Evolutionary conservation across 768 basidiomycete species (phyloP).

Genomic region (Galerina sulciceps): DNA sequence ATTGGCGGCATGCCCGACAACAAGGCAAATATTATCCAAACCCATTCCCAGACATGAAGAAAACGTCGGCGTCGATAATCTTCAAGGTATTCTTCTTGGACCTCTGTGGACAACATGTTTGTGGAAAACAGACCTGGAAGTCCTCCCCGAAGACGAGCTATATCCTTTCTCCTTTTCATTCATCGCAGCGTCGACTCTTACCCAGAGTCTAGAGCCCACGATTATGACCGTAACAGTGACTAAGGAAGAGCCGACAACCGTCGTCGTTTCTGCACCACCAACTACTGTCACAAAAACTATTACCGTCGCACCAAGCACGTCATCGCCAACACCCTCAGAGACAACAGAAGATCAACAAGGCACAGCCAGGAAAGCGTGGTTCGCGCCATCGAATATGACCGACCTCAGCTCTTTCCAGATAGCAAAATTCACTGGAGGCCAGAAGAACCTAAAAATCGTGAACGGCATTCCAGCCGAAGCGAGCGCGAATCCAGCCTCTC

Average conservation of each 20-base stretch:
- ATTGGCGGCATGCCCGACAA: no score
- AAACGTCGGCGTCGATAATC: background rate
- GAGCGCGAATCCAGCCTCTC: constrained; percentile 20
- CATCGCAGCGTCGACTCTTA: background rate
- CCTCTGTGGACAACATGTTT: background rate
- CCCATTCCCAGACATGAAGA: background rate
- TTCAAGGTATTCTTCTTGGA: constrained; percentile 14
- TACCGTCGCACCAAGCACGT: constrained; percentile 24
- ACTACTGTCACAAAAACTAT: constrained; percentile 28
- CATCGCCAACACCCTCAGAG: constrained; percentile 9
- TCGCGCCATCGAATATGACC: constrained; percentile 52
- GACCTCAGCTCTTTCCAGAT: constrained; percentile 66
- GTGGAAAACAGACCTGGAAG: background rate
- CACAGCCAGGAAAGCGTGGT: constrained; percentile 45
- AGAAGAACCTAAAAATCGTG: constrained; percentile 60
- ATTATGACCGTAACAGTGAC: constrained; percentile 20
- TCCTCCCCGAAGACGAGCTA: constrained; percentile 6
- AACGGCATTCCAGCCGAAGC: constrained; percentile 46
- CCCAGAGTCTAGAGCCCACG: background rate
- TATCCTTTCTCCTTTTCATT: constrained; percentile 25
- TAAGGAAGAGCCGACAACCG: constrained; percentile 19
- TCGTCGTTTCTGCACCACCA: constrained; percentile 15
- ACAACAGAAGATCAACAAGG: constrained; percentile 6
- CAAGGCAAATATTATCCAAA: no score
- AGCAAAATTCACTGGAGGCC: constrained; percentile 55